Conservation (phyloP, 352 stramenopile species). For the Pythium volutum region DNA sequence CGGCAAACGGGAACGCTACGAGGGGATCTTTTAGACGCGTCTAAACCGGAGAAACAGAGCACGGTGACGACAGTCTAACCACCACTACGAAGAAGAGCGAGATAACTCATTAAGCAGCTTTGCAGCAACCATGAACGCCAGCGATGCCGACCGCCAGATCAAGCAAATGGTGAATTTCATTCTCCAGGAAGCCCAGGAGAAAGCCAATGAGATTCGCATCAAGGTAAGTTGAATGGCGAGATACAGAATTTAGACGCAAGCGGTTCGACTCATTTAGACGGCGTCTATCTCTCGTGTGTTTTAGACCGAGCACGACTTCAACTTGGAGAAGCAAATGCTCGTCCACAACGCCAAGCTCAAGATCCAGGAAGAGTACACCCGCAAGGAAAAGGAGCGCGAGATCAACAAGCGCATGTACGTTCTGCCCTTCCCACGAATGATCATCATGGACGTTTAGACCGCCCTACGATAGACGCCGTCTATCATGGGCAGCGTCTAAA, state of each 20-base stretch:
- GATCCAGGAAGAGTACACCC: conserved; percentile 97
- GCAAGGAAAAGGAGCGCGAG: conserved; percentile 97
- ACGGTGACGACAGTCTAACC: background rate
- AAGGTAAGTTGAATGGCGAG: conserved; percentile 60
- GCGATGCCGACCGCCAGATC: conserved; percentile 88
- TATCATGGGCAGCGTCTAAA: background rate
- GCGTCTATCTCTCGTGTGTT: conserved; percentile 6
- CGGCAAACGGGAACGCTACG: background rate
- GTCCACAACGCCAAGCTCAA: conserved; percentile 97
- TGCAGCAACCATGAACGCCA: conserved; percentile 65
- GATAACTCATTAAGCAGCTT: background rate
- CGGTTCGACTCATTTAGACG: background rate
- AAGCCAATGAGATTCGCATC: conserved; percentile 98
- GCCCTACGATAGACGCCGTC: background rate
- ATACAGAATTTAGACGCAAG: background rate
- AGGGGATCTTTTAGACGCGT: background rate
- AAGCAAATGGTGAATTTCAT: conserved; percentile 99
- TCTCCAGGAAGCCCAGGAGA: conserved; percentile 98
- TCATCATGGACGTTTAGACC: conserved; percentile 9
- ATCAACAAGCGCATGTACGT: conserved; percentile 90
- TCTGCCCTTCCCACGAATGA: background rate
- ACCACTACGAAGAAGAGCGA: background rate
- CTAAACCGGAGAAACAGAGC: background rate
- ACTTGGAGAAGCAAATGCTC: conserved; percentile 98
- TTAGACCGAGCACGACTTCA: conserved; percentile 98